A percentile compares a stretch with the other conserved stretches of the same genome.
Conservation (phyloP, 345 rosid species). For the Alliaria petiolata region DNA sequence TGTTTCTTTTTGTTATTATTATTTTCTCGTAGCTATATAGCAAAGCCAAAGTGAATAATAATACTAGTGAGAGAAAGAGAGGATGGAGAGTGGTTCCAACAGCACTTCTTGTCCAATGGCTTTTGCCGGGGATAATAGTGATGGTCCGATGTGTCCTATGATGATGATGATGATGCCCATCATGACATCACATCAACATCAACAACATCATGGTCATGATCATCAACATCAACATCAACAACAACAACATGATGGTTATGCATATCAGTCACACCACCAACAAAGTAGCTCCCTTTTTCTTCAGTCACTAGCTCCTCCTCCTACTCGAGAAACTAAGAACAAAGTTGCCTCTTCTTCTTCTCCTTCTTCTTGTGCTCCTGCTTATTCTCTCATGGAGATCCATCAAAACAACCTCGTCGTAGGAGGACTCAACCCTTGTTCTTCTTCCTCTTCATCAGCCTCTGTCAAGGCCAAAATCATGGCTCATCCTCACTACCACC, state of each 20-base stretch:
- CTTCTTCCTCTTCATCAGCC: conserved; percentile 34
- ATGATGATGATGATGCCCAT: conserved; percentile 67
- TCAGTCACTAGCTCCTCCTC: conserved; percentile 30
- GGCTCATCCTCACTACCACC: conserved; percentile 96
- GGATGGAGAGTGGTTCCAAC: conserved; percentile 75
- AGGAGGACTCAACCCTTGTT: conserved; percentile 21
- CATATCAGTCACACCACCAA: conserved; percentile 39
- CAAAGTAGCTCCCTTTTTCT: conserved; percentile 32
- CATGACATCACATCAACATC: conserved; percentile 40
- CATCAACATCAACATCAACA: conserved; percentile 33
- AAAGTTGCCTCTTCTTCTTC: conserved; percentile 33
- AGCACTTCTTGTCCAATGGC: conserved; percentile 64
- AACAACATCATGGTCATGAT: conserved; percentile 32
- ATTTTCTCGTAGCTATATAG: conserved; percentile 32
- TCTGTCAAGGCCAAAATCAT: conserved; percentile 85
- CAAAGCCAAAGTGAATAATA: conserved; percentile 40
- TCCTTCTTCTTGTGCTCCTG: conserved; percentile 36
- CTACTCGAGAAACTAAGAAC: conserved; percentile 36
- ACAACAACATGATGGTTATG: conserved; percentile 37
- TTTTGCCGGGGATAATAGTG: conserved; percentile 68
- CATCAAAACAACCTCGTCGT: conserved; percentile 27
- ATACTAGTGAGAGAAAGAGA: conserved; percentile 35
- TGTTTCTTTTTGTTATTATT: not conserved
- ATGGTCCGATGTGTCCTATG: conserved; percentile 54
- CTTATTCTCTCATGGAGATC: conserved; percentile 69